These are phyloP conservation scores for Trichophyton rubrum DNA, from an alignment of 2,329 filamentous ascomycete species.

Conservation along the genomic window DNA sequence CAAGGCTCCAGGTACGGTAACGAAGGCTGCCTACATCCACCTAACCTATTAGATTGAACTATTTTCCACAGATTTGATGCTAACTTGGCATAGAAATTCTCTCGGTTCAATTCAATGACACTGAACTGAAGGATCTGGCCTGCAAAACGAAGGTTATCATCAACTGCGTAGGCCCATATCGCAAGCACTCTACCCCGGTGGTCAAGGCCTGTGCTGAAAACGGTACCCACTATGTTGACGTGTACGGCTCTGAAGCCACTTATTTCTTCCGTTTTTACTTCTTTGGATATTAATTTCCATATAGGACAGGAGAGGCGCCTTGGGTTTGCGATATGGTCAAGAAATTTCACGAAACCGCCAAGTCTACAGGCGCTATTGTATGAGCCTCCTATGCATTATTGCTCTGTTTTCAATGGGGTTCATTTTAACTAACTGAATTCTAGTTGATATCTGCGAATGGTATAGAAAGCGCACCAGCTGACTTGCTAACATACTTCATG, in stretches of 20 bases:
- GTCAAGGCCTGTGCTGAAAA: constrained; percentile 52
- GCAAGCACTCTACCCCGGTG: constrained; percentile 51
- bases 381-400: constrained; percentile 22
- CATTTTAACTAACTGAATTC: constrained; percentile 10
- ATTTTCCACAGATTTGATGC: neutral
- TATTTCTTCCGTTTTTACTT: neutral
- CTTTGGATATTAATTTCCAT: constrained; percentile 1
- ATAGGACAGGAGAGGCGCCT: constrained; percentile 48
- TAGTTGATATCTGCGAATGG: constrained; percentile 49
- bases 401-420: neutral
- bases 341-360: constrained; percentile 49
- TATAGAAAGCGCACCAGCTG: constrained; percentile 49
- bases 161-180: constrained; percentile 51
- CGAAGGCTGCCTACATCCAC: too few relatives aligned
- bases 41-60: constrained; percentile 19
- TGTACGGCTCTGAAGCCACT: constrained; percentile 21
- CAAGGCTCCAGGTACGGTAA: constrained; percentile 46
- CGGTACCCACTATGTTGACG: constrained; percentile 57
- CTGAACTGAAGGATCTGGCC: constrained; percentile 40
- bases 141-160: constrained; percentile 47
- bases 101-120: constrained; percentile 35
- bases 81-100: constrained; percentile 15
- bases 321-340: constrained; percentile 52
- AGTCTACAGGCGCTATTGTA: constrained; percentile 46
- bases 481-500: constrained; percentile 42